Conservation (phyloP, 176 grass and related monocot genomes). For the Bromus sterilis region DNA sequence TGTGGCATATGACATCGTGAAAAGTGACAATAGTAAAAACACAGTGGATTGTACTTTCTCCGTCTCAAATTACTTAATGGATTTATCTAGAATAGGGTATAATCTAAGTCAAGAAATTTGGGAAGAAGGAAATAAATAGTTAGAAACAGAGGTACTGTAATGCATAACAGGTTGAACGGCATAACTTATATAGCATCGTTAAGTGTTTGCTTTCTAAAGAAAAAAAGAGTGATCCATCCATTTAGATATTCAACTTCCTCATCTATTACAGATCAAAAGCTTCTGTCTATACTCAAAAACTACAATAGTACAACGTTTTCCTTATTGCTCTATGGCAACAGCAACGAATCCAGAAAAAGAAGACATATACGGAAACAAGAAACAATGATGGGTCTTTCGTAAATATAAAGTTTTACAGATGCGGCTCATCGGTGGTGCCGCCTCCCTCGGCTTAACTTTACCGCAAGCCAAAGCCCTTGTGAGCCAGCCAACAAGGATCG, state of each 20-base stretch:
- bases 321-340: background rate
- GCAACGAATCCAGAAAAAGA: background rate
- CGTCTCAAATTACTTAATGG: no score
- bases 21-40: no score
- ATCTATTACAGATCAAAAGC: background rate
- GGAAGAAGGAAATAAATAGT: no score
- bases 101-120: no score
- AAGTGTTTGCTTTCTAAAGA: background rate
- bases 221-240: background rate
- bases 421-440: no score
- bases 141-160: no score
- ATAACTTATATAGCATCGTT: no score
- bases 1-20: no score
- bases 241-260: background rate
- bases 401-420: slow-evolving; percentile 8
- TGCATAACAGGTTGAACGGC: no score
- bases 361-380: background rate
- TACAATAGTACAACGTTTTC: background rate
- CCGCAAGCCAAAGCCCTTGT: background rate
- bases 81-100: no score
- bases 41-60: no score
- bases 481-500: background rate
- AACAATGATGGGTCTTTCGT: background rate
- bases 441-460: no score
- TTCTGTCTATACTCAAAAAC: slow-evolving; percentile 2